Base-by-base conservation (phyloP, 441 rosid genomes). In the Manihot esculenta region DNA sequence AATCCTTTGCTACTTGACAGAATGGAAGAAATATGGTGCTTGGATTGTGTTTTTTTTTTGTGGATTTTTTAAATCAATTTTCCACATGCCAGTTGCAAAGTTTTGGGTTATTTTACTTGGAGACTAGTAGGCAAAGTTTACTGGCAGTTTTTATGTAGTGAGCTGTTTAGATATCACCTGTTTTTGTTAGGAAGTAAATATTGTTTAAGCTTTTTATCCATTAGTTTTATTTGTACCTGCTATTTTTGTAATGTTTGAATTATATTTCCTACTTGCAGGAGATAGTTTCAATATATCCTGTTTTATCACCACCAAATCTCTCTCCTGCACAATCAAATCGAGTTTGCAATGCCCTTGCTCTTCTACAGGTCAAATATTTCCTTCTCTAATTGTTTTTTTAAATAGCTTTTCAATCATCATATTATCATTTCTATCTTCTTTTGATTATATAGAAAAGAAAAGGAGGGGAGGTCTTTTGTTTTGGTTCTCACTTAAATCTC, bases 281-380 rank as follows among this genome's bases (percentile, higher is more conserved):
- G 84, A 95, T 95, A 57, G 96, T 93, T 70, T 89, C 96, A 62
- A 93, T 93, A 80, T 95, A 91, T 76, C 95, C 97, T 83, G 97
- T 93, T 82, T 89, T 95, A 47, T 85, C 97, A 21, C 98, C 99
- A 30, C 99, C 98, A 14, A 89, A 86, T 81, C 81, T 93, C 70
- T 86, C 89, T 72, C 96, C 97, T 14, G 94, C 97, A 27, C 99
- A 93, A 75, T 93, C 99, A 56, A 93, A 93, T 81, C 88, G 98
- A 75, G 99, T 96, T 67, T 96, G 99, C 81, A 96, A 93, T 83
- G 97, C 98, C 53, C 97, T 96, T 64, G 98, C 97, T 47, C 97
- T 96, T 81, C 99, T 96, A 83, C 99, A 96, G 97, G 99, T 95
- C 17, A 68, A 51, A 50, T 45, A 38, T 24, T 63, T 75, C n/a